These are phyloP conservation scores for Coleophoma eucalyptorum DNA, from an alignment of 2,329 filamentous ascomycete species.

Conservation along the genomic window DNA sequence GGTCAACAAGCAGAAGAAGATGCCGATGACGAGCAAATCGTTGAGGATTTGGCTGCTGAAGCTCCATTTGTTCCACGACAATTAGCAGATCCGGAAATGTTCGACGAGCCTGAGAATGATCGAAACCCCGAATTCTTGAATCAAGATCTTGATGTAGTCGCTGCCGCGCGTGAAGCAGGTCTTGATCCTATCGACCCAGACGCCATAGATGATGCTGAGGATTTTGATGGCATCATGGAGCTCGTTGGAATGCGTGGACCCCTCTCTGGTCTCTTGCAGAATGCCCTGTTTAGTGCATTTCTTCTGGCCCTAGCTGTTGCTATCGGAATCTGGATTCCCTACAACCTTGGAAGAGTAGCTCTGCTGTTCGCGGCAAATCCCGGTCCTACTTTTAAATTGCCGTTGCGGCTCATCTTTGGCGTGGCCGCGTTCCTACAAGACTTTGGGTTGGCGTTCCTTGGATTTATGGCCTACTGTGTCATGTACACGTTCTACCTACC, in stretches of 20 bases:
- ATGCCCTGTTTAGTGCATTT: slow-evolving; percentile 89
- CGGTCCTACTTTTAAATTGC: slow-evolving; percentile 61
- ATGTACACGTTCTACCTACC: slow-evolving; percentile 15
- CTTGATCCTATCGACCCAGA: slow-evolving; percentile 75
- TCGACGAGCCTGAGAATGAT: slow-evolving; percentile 8
- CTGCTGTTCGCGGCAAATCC: slow-evolving; percentile 79
- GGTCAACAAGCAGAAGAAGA: slow-evolving; percentile 35
- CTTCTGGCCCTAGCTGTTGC: slow-evolving; percentile 85
- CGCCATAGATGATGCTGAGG: slow-evolving; percentile 81
- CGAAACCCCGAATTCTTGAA: slow-evolving; percentile 28
- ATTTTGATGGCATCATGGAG: slow-evolving; percentile 94
- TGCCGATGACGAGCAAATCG: slow-evolving; percentile 55
- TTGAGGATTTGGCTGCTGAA: slow-evolving; percentile 55
- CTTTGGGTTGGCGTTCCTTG: slow-evolving; percentile 60
- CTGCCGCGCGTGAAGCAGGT: slow-evolving; percentile 62
- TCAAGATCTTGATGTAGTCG: slow-evolving; percentile 54
- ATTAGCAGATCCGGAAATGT: slow-evolving; percentile 21
- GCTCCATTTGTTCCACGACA: slow-evolving; percentile 50
- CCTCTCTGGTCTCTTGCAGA: slow-evolving; percentile 84
- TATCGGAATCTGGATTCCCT: slow-evolving; percentile 83
- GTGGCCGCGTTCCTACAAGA: slow-evolving; percentile 80
- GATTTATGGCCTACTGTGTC: slow-evolving; percentile 40
- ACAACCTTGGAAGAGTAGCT: slow-evolving; percentile 83
- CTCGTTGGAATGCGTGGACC: slow-evolving; percentile 95
- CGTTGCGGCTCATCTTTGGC: slow-evolving; percentile 68